Evolutionary conservation across 805 yeast genomes (phyloP).

Genomic region (Kluyveromyces nonfermentans): DNA sequence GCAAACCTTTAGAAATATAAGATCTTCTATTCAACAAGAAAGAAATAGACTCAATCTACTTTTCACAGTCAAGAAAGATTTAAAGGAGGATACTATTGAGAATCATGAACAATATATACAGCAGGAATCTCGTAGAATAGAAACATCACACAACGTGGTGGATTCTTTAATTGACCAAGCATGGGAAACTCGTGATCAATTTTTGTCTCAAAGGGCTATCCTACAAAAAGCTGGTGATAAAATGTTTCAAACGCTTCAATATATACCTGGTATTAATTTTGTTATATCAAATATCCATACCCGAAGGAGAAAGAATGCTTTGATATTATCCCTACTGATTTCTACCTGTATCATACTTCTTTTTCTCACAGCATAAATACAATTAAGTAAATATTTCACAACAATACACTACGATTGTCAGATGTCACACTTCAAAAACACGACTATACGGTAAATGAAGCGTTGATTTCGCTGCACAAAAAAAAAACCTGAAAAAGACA

Average conservation of each 20-base stretch:
- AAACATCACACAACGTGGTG: conserved; percentile 62
- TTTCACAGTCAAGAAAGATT: conserved; percentile 69
- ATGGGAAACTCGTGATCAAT: conserved; percentile 79
- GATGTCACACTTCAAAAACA: too few relatives aligned
- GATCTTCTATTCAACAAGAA: conserved; percentile 54
- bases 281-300: conserved; percentile 75
- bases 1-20: conserved; percentile 50
- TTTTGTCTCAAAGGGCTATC: conserved; percentile 57
- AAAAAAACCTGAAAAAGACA: too few relatives aligned
- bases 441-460: too few relatives aligned
- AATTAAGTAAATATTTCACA: too few relatives aligned
- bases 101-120: conserved; percentile 65
- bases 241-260: conserved; percentile 49
- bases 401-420: too few relatives aligned
- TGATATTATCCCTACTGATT: conserved; percentile 70
- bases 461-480: too few relatives aligned
- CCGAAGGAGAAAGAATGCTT: conserved; percentile 77
- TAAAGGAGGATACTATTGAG: conserved; percentile 49
- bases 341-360: conserved; percentile 63
- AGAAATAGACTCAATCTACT: conserved; percentile 68
- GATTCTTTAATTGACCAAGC: conserved; percentile 80
- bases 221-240: conserved; percentile 56
- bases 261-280: conserved; percentile 76
- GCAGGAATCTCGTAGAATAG: conserved; percentile 67
- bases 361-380: conserved; percentile 38